A percentile compares a stretch with the other conserved stretches of the same genome.
Conservation (phyloP, 352 stramenopile genomes). For the Globisporangium orthogonon region DNA sequence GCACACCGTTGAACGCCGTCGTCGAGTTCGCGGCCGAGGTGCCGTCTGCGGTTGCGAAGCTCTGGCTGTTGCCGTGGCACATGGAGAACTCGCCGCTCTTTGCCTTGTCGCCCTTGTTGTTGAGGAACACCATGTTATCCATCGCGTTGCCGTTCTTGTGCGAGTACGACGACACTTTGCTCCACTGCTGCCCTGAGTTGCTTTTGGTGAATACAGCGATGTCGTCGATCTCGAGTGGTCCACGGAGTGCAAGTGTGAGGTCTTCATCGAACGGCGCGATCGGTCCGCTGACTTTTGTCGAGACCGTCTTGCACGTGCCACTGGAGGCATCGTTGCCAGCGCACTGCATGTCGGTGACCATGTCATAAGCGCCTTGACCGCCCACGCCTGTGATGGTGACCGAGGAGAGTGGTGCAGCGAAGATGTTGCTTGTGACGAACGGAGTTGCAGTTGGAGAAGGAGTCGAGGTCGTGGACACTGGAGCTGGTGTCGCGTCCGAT, state of each 20-base stretch:
- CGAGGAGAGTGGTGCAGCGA: constrained; percentile 2
- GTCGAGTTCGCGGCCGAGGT: constrained; percentile 6
- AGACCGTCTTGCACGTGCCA: constrained; percentile 13
- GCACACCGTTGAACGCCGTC: constrained; percentile 18
- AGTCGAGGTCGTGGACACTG: neutral
- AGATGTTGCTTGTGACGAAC: constrained; percentile 1
- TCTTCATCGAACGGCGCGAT: constrained; percentile 40
- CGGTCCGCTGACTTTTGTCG: constrained; percentile 20
- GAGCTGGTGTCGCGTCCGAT: neutral
- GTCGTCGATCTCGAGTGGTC: constrained; percentile 30
- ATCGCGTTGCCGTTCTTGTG: constrained; percentile 6
- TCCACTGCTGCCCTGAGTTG: constrained; percentile 9
- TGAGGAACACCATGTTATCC: constrained; percentile 48
- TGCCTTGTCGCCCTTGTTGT: constrained; percentile 33
- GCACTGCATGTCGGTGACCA: constrained; percentile 26
- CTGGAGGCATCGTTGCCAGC: constrained; percentile 9
- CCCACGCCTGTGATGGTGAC: constrained; percentile 25
- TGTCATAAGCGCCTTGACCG: constrained; percentile 23
- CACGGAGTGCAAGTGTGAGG: constrained; percentile 32
- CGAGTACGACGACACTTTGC: constrained; percentile 25
- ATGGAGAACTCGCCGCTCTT: constrained; percentile 31
- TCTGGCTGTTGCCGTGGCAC: constrained; percentile 37
- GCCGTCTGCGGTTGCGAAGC: constrained; percentile 31
- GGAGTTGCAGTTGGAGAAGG: neutral
- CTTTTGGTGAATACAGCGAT: constrained; percentile 30